These are phyloP conservation scores for Bauhinia variegata DNA, from an alignment of 306 rosid species.

Conservation along the genomic window DNA sequence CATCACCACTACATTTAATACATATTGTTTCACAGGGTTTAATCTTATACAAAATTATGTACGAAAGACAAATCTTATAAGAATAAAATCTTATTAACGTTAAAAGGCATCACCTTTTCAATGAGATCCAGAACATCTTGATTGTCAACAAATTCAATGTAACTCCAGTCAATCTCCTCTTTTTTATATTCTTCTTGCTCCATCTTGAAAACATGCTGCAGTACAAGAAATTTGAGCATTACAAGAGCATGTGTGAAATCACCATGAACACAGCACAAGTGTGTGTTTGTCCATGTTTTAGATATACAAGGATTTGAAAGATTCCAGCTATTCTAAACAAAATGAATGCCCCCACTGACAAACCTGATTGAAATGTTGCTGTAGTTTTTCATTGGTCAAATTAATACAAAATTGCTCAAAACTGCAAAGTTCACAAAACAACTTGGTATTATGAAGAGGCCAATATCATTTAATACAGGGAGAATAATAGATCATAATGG, in stretches of 20 bases:
- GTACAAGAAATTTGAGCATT: slow-evolving; percentile 38
- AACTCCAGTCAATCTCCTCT: slow-evolving; percentile 99
- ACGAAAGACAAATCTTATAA: slow-evolving; percentile 23
- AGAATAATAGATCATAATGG: slow-evolving; percentile 2
- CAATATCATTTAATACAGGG: not conserved
- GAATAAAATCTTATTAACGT: slow-evolving; percentile 22
- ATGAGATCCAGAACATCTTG: slow-evolving; percentile 94
- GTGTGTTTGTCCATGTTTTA: not conserved
- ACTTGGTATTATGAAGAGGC: slow-evolving; percentile 26
- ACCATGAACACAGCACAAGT: slow-evolving; percentile 11
- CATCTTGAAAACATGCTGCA: slow-evolving; percentile 99
- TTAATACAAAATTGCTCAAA: slow-evolving; percentile 99
- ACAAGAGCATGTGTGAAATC: slow-evolving; percentile 18
- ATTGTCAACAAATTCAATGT: slow-evolving; percentile 98
- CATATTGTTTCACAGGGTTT: not conserved
- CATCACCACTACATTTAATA: slow-evolving; percentile 24
- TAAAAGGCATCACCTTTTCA: slow-evolving; percentile 77
- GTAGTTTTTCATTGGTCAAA: slow-evolving; percentile 98
- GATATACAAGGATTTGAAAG: slow-evolving; percentile 29
- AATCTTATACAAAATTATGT: slow-evolving; percentile 27
- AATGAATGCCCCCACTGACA: slow-evolving; percentile 27
- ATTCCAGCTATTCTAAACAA: slow-evolving; percentile 31
- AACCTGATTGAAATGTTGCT: slow-evolving; percentile 99
- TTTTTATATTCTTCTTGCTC: slow-evolving; percentile 99
- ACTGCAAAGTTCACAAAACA: slow-evolving; percentile 53